Evolutionary conservation across 2,329 filamentous ascomycete genomes (phyloP).

Genomic region (Alternaria hordeiaustralica): DNA sequence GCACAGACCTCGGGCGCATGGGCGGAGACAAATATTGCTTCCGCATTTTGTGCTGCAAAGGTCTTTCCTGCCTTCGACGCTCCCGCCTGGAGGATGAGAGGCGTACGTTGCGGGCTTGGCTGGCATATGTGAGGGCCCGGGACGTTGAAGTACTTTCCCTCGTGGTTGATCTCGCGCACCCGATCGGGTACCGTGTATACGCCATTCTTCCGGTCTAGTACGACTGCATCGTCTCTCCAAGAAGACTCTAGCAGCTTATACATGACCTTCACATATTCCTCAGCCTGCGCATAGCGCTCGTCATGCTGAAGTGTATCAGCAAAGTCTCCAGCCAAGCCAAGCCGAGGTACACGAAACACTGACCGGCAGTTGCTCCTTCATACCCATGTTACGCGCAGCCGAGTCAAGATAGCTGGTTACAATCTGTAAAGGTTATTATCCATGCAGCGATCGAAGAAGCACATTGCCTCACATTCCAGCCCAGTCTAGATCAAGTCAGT

Average conservation of each 20-base stretch:
- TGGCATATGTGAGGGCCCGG: constrained; percentile 70
- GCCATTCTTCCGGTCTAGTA: constrained; percentile 63
- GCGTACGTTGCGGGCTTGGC: constrained; percentile 72
- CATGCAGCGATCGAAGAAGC: background rate
- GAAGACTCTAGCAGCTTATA: constrained; percentile 74
- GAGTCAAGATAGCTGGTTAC: constrained; percentile 73
- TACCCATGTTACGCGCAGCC: constrained; percentile 68
- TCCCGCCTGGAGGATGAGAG: constrained; percentile 73
- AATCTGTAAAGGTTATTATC: constrained; percentile 52
- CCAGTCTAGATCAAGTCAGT: constrained; percentile 21
- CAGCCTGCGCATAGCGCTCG: constrained; percentile 70
- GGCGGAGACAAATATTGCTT: constrained; percentile 73
- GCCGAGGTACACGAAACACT: constrained; percentile 33
- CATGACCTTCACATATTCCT: constrained; percentile 73
- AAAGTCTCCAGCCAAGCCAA: constrained; percentile 61
- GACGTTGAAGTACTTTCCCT: constrained; percentile 69
- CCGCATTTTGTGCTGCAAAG: constrained; percentile 74
- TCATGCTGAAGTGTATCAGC: constrained; percentile 59
- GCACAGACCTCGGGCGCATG: constrained; percentile 68
- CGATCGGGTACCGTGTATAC: constrained; percentile 65
- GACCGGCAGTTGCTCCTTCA: constrained; percentile 63
- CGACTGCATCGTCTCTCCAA: constrained; percentile 71
- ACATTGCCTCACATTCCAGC: constrained; percentile 31
- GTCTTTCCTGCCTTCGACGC: constrained; percentile 69
- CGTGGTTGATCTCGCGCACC: constrained; percentile 70